Evolutionary conservation across 345 rosid genomes (phyloP).

Genomic region (Acer yangbiense): DNA sequence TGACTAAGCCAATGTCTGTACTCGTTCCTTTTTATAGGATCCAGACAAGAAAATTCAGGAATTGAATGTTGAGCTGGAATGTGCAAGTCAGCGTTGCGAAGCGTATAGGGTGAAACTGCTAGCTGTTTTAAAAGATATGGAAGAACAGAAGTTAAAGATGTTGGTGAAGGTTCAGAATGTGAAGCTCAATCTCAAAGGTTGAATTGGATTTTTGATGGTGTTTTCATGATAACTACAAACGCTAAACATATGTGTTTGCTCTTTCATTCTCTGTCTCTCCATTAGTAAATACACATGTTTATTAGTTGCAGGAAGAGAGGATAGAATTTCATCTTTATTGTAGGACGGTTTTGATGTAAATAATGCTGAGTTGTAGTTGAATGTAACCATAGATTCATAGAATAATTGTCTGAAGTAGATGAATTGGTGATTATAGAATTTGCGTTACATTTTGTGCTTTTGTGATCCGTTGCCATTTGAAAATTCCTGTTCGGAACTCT

Average conservation of each 20-base stretch:
- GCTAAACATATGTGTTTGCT: background rate
- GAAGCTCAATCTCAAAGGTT: constrained; percentile 27
- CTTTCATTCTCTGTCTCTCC: background rate
- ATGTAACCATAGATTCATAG: constrained; percentile 5
- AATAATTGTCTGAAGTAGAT: background rate
- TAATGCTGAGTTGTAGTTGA: background rate
- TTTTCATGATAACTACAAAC: no score
- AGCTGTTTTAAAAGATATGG: constrained; percentile 29
- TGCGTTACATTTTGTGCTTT: background rate
- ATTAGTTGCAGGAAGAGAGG: background rate
- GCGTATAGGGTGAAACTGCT: constrained; percentile 29
- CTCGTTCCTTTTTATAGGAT: constrained; percentile 19
- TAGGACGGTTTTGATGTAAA: constrained; percentile 14
- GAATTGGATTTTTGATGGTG: background rate
- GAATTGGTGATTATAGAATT: background rate
- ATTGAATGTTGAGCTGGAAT: constrained; percentile 26
- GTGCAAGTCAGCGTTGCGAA: constrained; percentile 28
- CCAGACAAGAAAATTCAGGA: constrained; percentile 31
- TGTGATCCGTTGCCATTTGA: background rate
- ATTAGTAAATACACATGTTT: background rate
- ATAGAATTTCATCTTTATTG: background rate
- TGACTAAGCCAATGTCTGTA: background rate
- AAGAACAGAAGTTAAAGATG: constrained; percentile 35
- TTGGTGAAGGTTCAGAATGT: constrained; percentile 32
- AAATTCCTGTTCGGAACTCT: background rate